Evolutionary conservation across 371 early-diverging fungal species (phyloP).

Genomic region (Coemansia sp.): DNA sequence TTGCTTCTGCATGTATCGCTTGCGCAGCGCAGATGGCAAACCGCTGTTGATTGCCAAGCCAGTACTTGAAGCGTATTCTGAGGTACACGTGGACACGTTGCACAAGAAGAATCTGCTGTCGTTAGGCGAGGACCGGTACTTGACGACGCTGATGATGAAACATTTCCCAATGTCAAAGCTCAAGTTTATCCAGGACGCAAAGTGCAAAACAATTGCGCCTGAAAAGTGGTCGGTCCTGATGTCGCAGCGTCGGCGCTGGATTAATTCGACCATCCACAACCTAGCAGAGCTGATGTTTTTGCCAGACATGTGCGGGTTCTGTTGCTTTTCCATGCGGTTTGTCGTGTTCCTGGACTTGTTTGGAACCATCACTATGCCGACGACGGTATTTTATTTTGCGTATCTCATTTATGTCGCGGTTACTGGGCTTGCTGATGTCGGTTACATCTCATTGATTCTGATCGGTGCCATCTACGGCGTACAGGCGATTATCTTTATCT

Average conservation of each 20-base stretch:
- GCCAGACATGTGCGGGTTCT: conserved; percentile 92
- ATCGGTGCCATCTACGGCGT: conserved; percentile 72
- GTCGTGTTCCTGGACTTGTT: conserved; percentile 93
- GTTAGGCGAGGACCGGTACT: conserved; percentile 15
- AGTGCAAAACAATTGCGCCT: conserved; percentile 93
- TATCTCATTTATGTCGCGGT: conserved; percentile 58
- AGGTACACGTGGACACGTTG: conserved; percentile 73
- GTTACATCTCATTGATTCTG: conserved; percentile 35
- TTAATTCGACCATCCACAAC: conserved; percentile 98
- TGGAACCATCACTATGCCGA: conserved; percentile 95
- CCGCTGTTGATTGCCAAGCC: conserved; percentile 88
- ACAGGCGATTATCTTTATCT: conserved; percentile 53
- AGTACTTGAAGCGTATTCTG: conserved; percentile 89
- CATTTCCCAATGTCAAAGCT: conserved; percentile 91
- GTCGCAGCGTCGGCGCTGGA: conserved; percentile 96
- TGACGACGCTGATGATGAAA: conserved; percentile 97
- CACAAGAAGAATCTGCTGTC: conserved; percentile 11
- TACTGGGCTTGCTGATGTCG: conserved; percentile 46
- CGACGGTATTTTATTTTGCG: conserved; percentile 75
- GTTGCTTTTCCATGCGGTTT: conserved; percentile 98
- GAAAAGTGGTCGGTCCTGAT: conserved; percentile 83
- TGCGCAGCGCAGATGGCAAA: conserved; percentile 80
- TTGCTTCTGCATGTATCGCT: conserved; percentile 93
- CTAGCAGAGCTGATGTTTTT: conserved; percentile 89
- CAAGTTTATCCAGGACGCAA: conserved; percentile 92